Conservation (phyloP, 2,329 filamentous ascomycete species). For the Fusarium brachygibbosum region DNA sequence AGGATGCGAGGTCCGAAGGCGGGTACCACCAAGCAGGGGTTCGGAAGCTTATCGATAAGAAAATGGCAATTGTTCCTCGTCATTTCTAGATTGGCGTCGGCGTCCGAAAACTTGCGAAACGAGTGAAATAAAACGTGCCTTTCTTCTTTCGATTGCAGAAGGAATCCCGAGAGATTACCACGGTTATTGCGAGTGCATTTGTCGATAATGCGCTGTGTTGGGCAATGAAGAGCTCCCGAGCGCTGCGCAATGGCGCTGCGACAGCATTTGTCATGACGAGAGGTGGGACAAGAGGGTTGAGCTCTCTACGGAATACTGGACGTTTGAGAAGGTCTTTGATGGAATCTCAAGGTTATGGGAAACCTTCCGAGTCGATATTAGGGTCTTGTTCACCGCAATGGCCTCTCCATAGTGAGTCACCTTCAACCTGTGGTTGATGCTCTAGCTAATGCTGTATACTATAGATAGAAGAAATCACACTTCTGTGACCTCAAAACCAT, state of each 20-base stretch:
- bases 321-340: neutral
- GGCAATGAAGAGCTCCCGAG: slow-evolving; percentile 45
- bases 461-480: slow-evolving; percentile 40
- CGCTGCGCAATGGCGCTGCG: slow-evolving; percentile 44
- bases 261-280: slow-evolving; percentile 27
- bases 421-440: neutral
- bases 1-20: slow-evolving; percentile 40
- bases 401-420: slow-evolving; percentile 35
- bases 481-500: slow-evolving; percentile 38
- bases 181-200: neutral
- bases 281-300: slow-evolving; percentile 37
- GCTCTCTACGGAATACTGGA: slow-evolving; percentile 21
- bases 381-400: slow-evolving; percentile 1
- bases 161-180: neutral
- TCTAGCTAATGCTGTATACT: slow-evolving; percentile 23
- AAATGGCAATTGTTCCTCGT: slow-evolving; percentile 28
- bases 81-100: slow-evolving; percentile 34
- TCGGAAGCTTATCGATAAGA: slow-evolving; percentile 49
- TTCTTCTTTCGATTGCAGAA: neutral
- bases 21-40: slow-evolving; percentile 33
- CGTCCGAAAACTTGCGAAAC: slow-evolving; percentile 6
- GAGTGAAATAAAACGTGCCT: slow-evolving; percentile 19
- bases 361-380: neutral
- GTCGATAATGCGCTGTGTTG: slow-evolving; percentile 39
- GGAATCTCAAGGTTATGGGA: slow-evolving; percentile 1